A percentile compares a stretch with the other conserved stretches of the same genome.
Evolutionary conservation across 202 grass and related monocot species (phyloP).

Genomic region (Zoysia matrella): DNA sequence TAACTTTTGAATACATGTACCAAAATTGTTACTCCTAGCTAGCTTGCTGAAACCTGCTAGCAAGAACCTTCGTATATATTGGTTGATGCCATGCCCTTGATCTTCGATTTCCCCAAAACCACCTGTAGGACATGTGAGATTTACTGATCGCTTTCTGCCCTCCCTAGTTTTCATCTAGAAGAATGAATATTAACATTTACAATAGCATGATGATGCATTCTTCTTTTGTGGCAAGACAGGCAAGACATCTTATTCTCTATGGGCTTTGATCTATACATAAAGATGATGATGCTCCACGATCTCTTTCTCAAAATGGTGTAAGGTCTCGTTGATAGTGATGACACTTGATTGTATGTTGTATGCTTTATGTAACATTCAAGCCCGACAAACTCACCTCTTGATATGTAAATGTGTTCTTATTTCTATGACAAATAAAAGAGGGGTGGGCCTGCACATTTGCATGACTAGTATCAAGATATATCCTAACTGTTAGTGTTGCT

Average conservation of each 20-base stretch:
- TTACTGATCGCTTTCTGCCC: too few species aligned
- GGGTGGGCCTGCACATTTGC: too few species aligned
- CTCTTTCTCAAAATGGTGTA: conserved; percentile 41
- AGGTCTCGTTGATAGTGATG: conserved; percentile 31
- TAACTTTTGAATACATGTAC: too few species aligned
- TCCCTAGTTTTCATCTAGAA: conserved; percentile 47
- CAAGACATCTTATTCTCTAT: conserved; percentile 23
- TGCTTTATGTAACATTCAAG: conserved; percentile 20
- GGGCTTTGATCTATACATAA: conserved; percentile 10
- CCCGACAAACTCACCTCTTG: background rate
- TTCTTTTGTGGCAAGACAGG: background rate
- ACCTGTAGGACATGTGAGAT: background rate
- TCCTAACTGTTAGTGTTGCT: background rate
- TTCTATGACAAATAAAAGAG: background rate
- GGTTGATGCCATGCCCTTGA: too few species aligned
- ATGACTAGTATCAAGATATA: too few species aligned
- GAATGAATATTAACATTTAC: conserved; percentile 13
- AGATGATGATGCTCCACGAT: conserved; percentile 13
- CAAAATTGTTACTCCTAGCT: too few species aligned
- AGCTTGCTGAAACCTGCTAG: too few species aligned
- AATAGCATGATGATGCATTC: conserved; percentile 18
- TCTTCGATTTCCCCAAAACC: background rate
- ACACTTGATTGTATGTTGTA: conserved; percentile 6
- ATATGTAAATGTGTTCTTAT: background rate
- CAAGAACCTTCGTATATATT: too few species aligned